Base-by-base conservation (phyloP, 106 monocot species). In the Dioscorea alata region DNA sequence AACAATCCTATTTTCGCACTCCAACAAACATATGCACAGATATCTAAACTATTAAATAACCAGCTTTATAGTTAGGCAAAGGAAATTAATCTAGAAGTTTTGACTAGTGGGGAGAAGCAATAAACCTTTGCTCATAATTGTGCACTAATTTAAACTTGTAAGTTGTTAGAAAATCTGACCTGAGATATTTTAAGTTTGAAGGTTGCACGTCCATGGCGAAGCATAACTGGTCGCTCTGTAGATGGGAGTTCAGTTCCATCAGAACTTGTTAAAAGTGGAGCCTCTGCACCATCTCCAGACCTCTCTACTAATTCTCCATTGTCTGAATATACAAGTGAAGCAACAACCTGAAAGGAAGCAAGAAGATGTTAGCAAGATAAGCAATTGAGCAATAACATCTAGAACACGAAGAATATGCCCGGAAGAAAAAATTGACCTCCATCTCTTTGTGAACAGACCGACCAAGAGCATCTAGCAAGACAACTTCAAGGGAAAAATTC, bases 141-240 rank as follows among this genome's bases (percentile, higher is more conserved):
- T 33, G 25, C 13, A 14, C 2, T 48, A 49, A 10, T 50, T 33
- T 32, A 14, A 49, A 24, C 25, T 33, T n/a, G 13, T 33, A 76
- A 23, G 14, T 12, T 20, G 33, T 23, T 13, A 48, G 65, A 4
- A 33, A 71, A 34, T 63, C 34, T 20, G 56, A 94, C 94, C 88
- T 90, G 88, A 76, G 94, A 85, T 68, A 94, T 86, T 70, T 90
- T 94, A 65, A 94, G 87, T 69, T 88, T 94, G 66, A 90, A 81
- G 15, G 74, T 71, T 24, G 85, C 88, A 34, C 83, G 90, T 2
- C 94, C 94, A 75, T 76, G 79, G 69, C 82, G 73, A 85, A 94
- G 83, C 51, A 66, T 51, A 57, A 90, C 69, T 57, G 83, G 78
- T 69, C 72, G 78, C 61, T 83, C 75, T 57, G 72, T 73, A 49